A percentile compares a stretch with the other conserved stretches of the same genome.
Evolutionary conservation across 257 asterid genomes (phyloP).

Genomic region (Lavandula angustifolia): DNA sequence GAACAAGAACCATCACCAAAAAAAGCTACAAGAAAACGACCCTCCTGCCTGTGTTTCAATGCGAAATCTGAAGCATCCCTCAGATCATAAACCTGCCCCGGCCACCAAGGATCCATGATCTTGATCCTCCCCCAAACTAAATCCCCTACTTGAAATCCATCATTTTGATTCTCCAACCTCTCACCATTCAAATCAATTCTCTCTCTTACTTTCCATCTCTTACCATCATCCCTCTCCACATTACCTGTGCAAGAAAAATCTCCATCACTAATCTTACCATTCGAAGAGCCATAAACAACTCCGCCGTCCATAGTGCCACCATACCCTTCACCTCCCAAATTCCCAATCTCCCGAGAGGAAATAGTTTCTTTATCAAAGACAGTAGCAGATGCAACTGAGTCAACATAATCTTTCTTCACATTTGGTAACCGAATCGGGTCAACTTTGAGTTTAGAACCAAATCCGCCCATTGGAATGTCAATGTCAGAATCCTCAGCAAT

Average conservation of each 20-base stretch:
- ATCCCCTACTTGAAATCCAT: constrained; percentile 66
- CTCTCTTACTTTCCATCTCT: neutral
- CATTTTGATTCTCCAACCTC: constrained; percentile 30
- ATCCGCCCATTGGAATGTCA: constrained; percentile 21
- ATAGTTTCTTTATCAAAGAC: neutral
- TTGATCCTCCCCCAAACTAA: constrained; percentile 85
- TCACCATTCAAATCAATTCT: constrained; percentile 9
- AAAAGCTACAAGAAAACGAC: constrained; percentile 64
- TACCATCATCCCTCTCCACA: constrained; percentile 6
- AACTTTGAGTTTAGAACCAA: constrained; percentile 13
- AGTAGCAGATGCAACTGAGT: constrained; percentile 6
- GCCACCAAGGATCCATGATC: constrained; percentile 85
- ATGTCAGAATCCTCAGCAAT: constrained; percentile 28
- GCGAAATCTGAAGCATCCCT: constrained; percentile 66
- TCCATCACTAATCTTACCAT: neutral
- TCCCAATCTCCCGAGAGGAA: neutral
- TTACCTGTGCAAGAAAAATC: neutral
- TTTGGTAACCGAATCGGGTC: constrained; percentile 5
- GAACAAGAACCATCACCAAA: constrained; percentile 78
- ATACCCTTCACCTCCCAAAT: neutral
- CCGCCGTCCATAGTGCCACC: constrained; percentile 1
- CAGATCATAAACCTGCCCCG: constrained; percentile 73
- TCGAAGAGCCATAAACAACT: neutral
- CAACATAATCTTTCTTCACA: constrained; percentile 26
- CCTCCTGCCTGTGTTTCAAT: constrained; percentile 44